Evolutionary conservation across 805 yeast genomes (phyloP), one percentile per base, ranked within the genome.

Genomic region (Wickerhamiella australiensis): DNA sequence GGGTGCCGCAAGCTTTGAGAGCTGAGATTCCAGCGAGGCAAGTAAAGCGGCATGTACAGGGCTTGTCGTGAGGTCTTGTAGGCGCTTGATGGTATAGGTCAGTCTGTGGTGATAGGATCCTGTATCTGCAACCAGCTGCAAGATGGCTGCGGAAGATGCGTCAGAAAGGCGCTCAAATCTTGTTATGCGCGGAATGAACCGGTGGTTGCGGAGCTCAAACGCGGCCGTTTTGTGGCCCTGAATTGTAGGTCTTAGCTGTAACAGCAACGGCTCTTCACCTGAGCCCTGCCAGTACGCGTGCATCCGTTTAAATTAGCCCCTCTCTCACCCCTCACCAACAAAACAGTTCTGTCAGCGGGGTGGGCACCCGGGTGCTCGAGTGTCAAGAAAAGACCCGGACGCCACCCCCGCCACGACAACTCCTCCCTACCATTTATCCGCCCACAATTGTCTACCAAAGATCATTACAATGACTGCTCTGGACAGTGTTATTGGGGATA

Each of bases 21-120:
- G 50, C 40, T 47, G 38, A 12, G 20, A 8, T 7, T 49, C 49
- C 6, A 56, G 42, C 3, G 51, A 48, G 1, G 48, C 20, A 2
- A 53, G 50, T 0, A 55, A 41, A 6, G 57, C 55, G 7, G 47
- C 23, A 9, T 51, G 22, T 5, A 36, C 29, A 3, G 18, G 13
- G 5, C 23, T 22, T n/a, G 38, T 31, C 4, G 23, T 9, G 13
- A 40, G 33, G 8, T 20, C 29, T 3, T 48, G 42, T 2, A 55
- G 50, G 17, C 42, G 51, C 3, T n/a, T 22, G 1, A 42, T 50
- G 0, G 54, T 54, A 3, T 23, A 29, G 6, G 13, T 9, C 13
- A 56, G 36, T 3, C 59, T 53, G 6, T 52, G 42, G 1, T 49
- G 3, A n/a, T 41, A 46, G 9, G 50, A 47, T 33, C 50, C 50